Conservation (phyloP, 805 yeast genomes). For the Candida nitratophila region DNA sequence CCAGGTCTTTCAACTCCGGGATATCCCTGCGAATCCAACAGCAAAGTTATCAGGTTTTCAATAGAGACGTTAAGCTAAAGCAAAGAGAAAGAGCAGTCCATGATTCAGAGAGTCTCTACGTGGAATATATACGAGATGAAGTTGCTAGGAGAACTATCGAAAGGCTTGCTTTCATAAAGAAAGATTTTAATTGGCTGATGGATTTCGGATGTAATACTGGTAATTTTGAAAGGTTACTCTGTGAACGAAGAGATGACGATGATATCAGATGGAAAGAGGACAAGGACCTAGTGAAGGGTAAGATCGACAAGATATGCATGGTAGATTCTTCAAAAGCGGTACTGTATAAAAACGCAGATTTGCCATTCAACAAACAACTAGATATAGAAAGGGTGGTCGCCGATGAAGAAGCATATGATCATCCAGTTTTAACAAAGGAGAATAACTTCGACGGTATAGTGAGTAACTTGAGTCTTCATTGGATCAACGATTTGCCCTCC, state of each 20-base stretch:
- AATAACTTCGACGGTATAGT: constrained; percentile 58
- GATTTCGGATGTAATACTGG: constrained; percentile 77
- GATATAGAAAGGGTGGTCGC: constrained; percentile 43
- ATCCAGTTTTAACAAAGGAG: constrained; percentile 31
- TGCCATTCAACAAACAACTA: constrained; percentile 36
- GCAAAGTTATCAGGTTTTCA: constrained; percentile 40
- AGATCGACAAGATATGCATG: constrained; percentile 53
- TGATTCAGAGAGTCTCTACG: constrained; percentile 41
- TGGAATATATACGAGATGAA: constrained; percentile 70
- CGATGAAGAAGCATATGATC: constrained; percentile 61
- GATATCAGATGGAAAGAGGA: constrained; percentile 43
- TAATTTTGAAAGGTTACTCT: constrained; percentile 30
- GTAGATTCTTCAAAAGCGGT: constrained; percentile 53
- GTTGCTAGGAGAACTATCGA: constrained; percentile 69
- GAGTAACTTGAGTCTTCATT: constrained; percentile 68
- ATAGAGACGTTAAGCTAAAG: constrained; percentile 50
- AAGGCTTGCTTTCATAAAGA: constrained; percentile 63
- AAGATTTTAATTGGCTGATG: constrained; percentile 51
- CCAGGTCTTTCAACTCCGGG: not conserved
- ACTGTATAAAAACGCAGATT: constrained; percentile 44
- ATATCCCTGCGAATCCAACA: not conserved
- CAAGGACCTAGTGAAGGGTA: constrained; percentile 40
- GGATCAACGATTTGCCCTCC: constrained; percentile 81
- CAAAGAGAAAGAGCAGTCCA: constrained; percentile 51
- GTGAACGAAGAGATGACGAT: constrained; percentile 31